Evolutionary conservation across 2,329 filamentous ascomycete species (phyloP).

Genomic region (Beauveria sp.): DNA sequence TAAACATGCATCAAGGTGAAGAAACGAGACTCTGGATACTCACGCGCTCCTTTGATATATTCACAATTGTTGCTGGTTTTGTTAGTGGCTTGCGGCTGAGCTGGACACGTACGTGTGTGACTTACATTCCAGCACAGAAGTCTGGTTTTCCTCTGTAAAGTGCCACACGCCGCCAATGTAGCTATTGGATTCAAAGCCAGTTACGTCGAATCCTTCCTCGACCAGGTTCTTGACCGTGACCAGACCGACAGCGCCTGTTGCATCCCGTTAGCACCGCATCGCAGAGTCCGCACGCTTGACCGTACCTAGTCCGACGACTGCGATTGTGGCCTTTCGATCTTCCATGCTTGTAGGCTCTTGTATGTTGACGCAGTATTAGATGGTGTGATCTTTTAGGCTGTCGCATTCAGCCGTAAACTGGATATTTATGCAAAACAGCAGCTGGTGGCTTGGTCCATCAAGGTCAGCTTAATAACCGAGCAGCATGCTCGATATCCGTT

Average conservation of each 20-base stretch:
- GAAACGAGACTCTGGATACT: neutral
- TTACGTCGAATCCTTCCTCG: slow-evolving; percentile 36
- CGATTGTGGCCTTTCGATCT: neutral
- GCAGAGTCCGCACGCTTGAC: neutral
- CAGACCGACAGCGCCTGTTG: neutral
- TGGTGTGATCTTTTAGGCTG: neutral
- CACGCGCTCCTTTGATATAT: slow-evolving; percentile 26
- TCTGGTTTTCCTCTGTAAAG: slow-evolving; percentile 30
- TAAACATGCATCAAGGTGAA: neutral
- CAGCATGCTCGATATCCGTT: slow-evolving; percentile 1
- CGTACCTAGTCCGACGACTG: neutral
- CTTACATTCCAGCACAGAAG: slow-evolving; percentile 28
- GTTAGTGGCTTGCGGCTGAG: neutral
- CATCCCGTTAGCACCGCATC: neutral
- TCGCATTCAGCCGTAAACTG: neutral
- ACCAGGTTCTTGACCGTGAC: slow-evolving; percentile 22
- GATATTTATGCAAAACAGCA: neutral
- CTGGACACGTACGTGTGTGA: neutral
- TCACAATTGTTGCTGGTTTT: slow-evolving; percentile 21
- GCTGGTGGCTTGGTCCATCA: neutral
- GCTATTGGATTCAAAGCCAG: slow-evolving; percentile 34
- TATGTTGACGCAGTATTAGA: neutral
- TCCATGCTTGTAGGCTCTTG: neutral
- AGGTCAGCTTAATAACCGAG: neutral
- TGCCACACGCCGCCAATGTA: slow-evolving; percentile 37